phyloP scores from a whole-genome alignment of 1,139 yeast genomes.

The Magnusiomyces paraingens region DNA sequence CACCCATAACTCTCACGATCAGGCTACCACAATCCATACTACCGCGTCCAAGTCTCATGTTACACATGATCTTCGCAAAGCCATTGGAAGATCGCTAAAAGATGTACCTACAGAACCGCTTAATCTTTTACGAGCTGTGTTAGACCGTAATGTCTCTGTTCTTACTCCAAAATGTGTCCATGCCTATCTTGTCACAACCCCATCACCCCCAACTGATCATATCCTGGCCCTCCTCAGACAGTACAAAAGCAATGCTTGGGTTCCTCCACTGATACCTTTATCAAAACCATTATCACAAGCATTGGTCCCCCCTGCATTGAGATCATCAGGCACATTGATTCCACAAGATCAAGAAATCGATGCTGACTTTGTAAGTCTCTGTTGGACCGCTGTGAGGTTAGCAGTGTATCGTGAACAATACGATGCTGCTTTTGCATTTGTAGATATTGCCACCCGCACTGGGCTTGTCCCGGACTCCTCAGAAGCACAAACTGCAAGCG shows the following conservation, averaged over 20 bases:
- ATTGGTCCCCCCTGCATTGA: too few species aligned
- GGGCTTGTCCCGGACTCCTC: too few species aligned
- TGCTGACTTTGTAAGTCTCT: not conserved
- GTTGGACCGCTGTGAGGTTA: slow-evolving; percentile 1
- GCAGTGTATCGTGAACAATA: slow-evolving; percentile 3
- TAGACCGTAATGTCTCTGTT: slow-evolving; percentile 1
- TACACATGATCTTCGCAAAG: slow-evolving; percentile 7
- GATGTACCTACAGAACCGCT: slow-evolving; percentile 6
- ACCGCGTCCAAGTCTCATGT: slow-evolving; percentile 3
- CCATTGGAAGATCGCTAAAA: slow-evolving; percentile 3
- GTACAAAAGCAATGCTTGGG: not conserved
- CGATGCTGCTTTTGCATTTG: slow-evolving; percentile 1
- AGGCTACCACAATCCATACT: not conserved
- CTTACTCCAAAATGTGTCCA: slow-evolving; percentile 1
- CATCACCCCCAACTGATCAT: slow-evolving; percentile 11
- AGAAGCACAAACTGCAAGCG: not conserved
- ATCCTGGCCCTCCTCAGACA: slow-evolving; percentile 1
- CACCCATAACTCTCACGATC: not conserved
- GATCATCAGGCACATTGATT: not conserved
- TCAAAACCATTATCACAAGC: too few species aligned
- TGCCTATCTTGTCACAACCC: slow-evolving; percentile 6
- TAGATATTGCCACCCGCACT: slow-evolving; percentile 3
- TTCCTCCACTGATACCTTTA: not conserved
- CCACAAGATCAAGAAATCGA: not conserved
- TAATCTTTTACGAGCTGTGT: slow-evolving; percentile 5